Conservation (phyloP, 2,329 filamentous ascomycete species). For the Fusarium decemcellulare region DNA sequence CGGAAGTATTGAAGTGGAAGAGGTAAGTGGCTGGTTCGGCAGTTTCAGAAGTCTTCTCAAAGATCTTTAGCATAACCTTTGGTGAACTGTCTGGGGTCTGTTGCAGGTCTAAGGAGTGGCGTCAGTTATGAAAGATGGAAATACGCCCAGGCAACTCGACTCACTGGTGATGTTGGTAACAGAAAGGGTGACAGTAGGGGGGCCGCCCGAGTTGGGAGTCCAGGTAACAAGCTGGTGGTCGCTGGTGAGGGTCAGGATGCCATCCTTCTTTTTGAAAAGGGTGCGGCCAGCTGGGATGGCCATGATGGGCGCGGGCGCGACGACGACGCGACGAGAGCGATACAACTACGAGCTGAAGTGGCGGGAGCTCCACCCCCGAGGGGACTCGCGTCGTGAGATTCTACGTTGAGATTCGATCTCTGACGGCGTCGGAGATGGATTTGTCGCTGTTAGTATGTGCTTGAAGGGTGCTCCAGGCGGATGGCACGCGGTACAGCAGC, state of each 20-base stretch:
- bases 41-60: conserved; percentile 76
- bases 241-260: conserved; percentile 80
- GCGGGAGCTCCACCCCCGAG: background rate
- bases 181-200: conserved; percentile 77
- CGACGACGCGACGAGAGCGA: background rate
- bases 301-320: conserved; percentile 57
- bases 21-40: conserved; percentile 79
- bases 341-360: conserved; percentile 3
- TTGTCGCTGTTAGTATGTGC: conserved; percentile 9
- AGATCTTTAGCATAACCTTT: conserved; percentile 95
- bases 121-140: conserved; percentile 13
- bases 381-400: background rate
- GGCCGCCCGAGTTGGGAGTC: conserved; percentile 78
- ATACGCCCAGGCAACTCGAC: conserved; percentile 45
- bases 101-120: conserved; percentile 79
- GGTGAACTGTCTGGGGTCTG: conserved; percentile 90
- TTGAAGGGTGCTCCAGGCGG: background rate
- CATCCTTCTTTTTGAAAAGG: conserved; percentile 97
- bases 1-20: conserved; percentile 89
- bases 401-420: conserved; percentile 1
- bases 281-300: conserved; percentile 75
- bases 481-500: background rate
- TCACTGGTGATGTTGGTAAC: conserved; percentile 87
- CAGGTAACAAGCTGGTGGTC: conserved; percentile 85
- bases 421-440: conserved; percentile 12